Evolutionary conservation across 2,329 filamentous ascomycete species (phyloP), one percentile per base, ranked within the genome.

Genomic region (Hymenoscyphus repandus): DNA sequence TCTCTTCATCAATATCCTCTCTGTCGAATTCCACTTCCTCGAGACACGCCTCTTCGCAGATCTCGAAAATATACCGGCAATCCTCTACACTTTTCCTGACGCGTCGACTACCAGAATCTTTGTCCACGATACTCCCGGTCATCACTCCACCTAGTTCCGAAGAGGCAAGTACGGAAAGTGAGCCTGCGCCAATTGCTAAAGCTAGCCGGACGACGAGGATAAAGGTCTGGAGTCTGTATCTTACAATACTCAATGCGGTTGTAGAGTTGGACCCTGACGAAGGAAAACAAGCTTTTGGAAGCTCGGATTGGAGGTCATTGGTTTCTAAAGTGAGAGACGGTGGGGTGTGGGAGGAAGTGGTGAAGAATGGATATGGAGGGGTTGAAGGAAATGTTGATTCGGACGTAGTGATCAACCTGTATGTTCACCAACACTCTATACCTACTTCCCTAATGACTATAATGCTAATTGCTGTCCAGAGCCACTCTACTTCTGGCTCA

Each of bases 201-300:
- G 90, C 90, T 47, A 91, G 88, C 38, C 82, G 86, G 58, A 87
- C 85, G 31, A 93, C 89, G 51, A 78, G 91, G 58, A 86, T 96
- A 68, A 99, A 97, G 70, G 86, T 97, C 57, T 99, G 93, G 93
- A 96, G 90, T 69, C 78, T 99, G 63, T 99, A 97, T 68, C 79
- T 97, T 58, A 96, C 91, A 15, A 86, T 96, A 45, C 76, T 97
- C 56, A 96, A 96, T 72, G 87, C 90, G 36, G 86, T 96, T 57
- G 76, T 95, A 33, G 92, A 97, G 64, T 76, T 97, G 65, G 90
- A 90, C 50, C 77, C 88, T 1, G 89, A 96, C 59, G 91, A 96
- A 68, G 93, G 92, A 45, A 96, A 93, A 72, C 81, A 85, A 46
- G 80, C 85, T 11, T 95, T 97, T 71, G 93, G 93, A 3, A 83